phyloP scores from a whole-genome alignment of 2,329 filamentous ascomycete genomes.

The Tolypocladium guangdongense region DNA sequence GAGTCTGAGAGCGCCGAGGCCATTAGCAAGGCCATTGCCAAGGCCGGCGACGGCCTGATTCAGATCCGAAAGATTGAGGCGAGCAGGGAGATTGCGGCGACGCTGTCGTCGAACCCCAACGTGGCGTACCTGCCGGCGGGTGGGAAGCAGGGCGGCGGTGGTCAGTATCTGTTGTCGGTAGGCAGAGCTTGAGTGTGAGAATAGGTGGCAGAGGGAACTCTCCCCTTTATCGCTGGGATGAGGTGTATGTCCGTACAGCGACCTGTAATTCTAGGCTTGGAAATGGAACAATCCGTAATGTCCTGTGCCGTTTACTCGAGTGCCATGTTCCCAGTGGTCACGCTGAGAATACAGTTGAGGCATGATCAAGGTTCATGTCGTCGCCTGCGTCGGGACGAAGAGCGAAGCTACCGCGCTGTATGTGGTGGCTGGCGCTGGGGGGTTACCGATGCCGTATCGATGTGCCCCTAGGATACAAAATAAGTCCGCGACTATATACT shows the following conservation, averaged over 20 bases:
- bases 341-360: not conserved
- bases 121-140: conserved; percentile 87
- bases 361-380: not conserved
- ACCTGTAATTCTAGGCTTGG: conserved; percentile 25
- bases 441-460: too few species aligned
- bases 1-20: conserved; percentile 95
- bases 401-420: too few species aligned
- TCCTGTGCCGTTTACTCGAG: not conserved
- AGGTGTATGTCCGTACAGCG: conserved; percentile 13
- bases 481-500: too few species aligned
- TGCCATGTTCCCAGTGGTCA: not conserved
- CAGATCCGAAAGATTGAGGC: conserved; percentile 97
- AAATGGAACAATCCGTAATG: conserved; percentile 2
- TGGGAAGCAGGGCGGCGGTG: conserved; percentile 48
- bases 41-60: conserved; percentile 85
- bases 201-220: conserved; percentile 16
- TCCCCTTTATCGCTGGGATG: conserved; percentile 17
- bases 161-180: conserved; percentile 43
- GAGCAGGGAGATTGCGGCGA: conserved; percentile 87
- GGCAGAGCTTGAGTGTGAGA: conserved; percentile 23
- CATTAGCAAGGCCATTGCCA: conserved; percentile 86
- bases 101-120: conserved; percentile 82
- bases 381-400: too few species aligned
- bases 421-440: too few species aligned
- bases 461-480: too few species aligned